Base-by-base conservation (phyloP, 805 yeast species). In the Yarrowia phangngaensis region DNA sequence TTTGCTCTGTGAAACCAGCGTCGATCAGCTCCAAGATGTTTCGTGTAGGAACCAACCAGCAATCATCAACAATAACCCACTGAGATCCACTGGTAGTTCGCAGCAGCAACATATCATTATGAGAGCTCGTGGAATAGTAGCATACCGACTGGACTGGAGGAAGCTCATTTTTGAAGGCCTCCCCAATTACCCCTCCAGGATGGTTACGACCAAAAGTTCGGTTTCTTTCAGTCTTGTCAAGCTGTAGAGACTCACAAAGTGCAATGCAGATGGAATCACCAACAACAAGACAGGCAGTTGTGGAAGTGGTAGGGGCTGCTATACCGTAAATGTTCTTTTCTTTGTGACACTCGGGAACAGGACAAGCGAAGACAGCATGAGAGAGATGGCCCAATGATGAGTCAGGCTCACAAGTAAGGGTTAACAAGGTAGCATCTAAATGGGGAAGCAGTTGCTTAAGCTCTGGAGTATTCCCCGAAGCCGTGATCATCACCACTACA, bases 181-280 rank as follows among this genome's bases (percentile, higher is more conserved):
- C 70, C 12, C 96, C 96, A 59, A 87, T 86, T 2, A 92, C 83
- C 13, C 96, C 96, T 15, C 95, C 95, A 1, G 96, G 96, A 59
- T 87, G 96, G 60, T 82, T 75, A 53, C 74, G 74, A 7, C 82
- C 80, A 64, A 87, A 87, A 27, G 72, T 64, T 51, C 63, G 65
- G 54, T 72, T 73, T 31, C 95, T 69, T 50, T 70, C 67, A 27
- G 66, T 63, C 22, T 70, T 63, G 58, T 85, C 87, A 7, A 68
- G 67, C 49, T 79, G 78, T 48, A 80, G 73, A 59, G 81, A 61
- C 59, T 86, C 92, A 40, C 80, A 74, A 17, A 88, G 65, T 0
- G 95, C 83, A 40, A 88, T 73, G 28, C 84, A 75, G 12, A 83
- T 75, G 1, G 94, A 84, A 60, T 88, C 95, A 8, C 92, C 82